Conservation (phyloP, 148 eudicot genomes). For the Spergularia bocconei region DNA sequence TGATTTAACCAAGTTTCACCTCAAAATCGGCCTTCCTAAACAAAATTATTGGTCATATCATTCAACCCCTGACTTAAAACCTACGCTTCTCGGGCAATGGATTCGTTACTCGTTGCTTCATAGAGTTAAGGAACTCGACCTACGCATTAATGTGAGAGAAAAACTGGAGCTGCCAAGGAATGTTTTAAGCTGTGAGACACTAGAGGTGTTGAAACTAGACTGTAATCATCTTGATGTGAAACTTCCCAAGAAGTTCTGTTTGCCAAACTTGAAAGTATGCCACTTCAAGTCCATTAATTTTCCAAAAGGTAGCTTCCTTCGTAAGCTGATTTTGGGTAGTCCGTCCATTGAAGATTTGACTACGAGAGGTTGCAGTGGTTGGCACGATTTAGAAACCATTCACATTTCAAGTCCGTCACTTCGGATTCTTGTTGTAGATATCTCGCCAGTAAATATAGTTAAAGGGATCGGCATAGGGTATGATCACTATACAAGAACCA, state of each 20-base stretch:
- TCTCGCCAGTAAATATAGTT: not conserved
- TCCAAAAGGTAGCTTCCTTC: not conserved
- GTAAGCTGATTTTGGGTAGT: conserved; percentile 14
- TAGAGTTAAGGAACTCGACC: conserved; percentile 21
- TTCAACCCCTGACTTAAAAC: not conserved
- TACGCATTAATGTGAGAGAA: not conserved
- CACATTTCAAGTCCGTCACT: conserved; percentile 1
- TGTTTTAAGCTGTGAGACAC: conserved; percentile 12
- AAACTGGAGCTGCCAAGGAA: not conserved
- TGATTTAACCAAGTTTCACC: not conserved
- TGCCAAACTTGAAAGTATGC: conserved; percentile 13
- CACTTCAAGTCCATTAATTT: not conserved
- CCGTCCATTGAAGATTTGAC: conserved; percentile 17
- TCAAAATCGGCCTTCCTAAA: not conserved
- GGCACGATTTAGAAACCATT: not conserved
- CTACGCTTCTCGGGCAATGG: conserved; percentile 8
- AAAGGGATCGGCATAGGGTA: too few species aligned
- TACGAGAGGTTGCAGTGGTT: not conserved
- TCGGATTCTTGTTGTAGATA: not conserved
- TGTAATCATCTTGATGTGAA: not conserved
- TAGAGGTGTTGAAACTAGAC: conserved; percentile 10
- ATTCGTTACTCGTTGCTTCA: not conserved
- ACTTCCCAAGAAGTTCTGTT: conserved; percentile 11
- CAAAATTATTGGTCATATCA: too few species aligned
- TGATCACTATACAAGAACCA: too few species aligned